Base-by-base conservation (phyloP, 2,329 filamentous ascomycete genomes). In the Alternaria gaisen region DNA sequence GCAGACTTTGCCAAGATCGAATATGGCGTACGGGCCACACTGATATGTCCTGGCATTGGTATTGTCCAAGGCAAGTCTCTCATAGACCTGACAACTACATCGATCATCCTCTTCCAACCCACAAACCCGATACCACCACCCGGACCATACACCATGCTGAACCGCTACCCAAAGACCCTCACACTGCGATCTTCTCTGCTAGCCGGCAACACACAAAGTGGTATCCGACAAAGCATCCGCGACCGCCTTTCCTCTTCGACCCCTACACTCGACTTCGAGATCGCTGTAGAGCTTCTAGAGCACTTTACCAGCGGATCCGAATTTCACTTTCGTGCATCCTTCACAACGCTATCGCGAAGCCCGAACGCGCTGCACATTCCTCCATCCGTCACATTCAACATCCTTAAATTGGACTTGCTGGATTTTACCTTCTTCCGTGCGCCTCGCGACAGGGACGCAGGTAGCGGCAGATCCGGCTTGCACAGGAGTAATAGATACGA, bases 371-470 rank as follows among this genome's bases (percentile, higher is more conserved):
- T 53, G 8, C 34, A 61, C 4, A 61, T 73, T 9, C 70, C 72
- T 5, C 10, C 38, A 12, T 22, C 56, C 2, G 47, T 73, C 14
- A 46, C 36, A 2, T 69, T 74, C 46, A 58, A 28, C 5, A 44
- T 74, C 2, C 18, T 65, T 10, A 70, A 70, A 34, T 36, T 73
- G 5, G 58, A 70, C 9, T 30, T 73, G 14, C 32, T 69, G 7
- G 64, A 66, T 34, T 66, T 70, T 44, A 72, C 68, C 2, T 66
- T 64, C 32, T 51, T 61, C n/a, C 66, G 72, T 41, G 71, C 71
- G n/a, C 62, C 70, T 1, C 43, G 59, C 1, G 72, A 74, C 41
- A 47, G 41, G 34, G 40, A 58, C 2, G 68, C 67, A 1, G 30
- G 12, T 3, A 53, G 40, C 1, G 38, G 4, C 4, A 20, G 63